Evolutionary conservation across 2,329 filamentous ascomycete genomes (phyloP), one percentile per base, ranked within the genome.

Genomic region (Didymella sp.): DNA sequence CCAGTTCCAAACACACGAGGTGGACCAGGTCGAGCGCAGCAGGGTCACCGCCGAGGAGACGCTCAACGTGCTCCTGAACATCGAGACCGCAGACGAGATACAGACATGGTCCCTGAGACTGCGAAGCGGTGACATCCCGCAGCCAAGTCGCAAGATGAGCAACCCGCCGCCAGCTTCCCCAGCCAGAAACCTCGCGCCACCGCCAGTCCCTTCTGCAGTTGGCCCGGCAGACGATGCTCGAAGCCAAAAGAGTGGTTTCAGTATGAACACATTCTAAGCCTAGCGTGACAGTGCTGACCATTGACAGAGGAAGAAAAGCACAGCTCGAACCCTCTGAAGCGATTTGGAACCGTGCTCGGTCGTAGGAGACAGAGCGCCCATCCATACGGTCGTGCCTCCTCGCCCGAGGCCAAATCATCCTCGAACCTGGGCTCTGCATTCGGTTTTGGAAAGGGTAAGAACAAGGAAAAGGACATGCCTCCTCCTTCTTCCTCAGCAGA

Each of bases 1-100:
- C 0, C 93, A 97, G 71, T 90, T 94, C 68, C 89, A 96, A 76
- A 99, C 95, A 0, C 89, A 96, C 73, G 94, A 98, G 75, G 86
- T 91, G 25, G 95, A 99, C 72, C 87, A 91, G 66, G 87, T 94
- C 15, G 90, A 96, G 75, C 85, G 89, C 55, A 88, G 84, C 59
- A 87, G 91, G 60, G 81, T 86, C 57, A 87, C 88, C 12, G 88
- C 92, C 24, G 92, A 95, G 73, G 87, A 88, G 59, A 91, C 91
- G 24, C 80, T 99, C 55, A 92, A 91, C 64, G 84, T 88, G 8
- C 83, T 98, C 66, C 82, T 99, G 47, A 95, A 96, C 73, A 87
- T 97, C 38, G 89, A 91, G 73, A 96, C 93, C 0, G 85, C 87
- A 17, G 89, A 89, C 70, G 95, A 99, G 79, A 94, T 99, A 61